Percentiles rank a stretch among this genome's conserved stretches.
phyloP scores from a whole-genome alignment of 2,329 filamentous ascomycete genomes.

The Neophaeococcomyces aloes region DNA sequence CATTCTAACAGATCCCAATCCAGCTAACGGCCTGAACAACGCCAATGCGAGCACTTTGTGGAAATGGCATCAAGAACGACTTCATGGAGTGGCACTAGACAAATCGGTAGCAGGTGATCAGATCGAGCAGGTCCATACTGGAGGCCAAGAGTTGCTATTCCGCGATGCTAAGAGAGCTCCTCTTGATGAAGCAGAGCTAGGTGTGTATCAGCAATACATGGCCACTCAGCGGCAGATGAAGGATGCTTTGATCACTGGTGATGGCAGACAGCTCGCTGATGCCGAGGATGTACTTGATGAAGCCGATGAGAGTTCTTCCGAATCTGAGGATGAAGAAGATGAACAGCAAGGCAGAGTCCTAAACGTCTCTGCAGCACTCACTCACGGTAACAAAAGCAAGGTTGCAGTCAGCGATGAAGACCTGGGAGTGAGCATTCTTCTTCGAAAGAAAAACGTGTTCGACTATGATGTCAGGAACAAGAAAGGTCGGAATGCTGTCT shows the following conservation, averaged over 20 bases:
- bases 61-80: conserved; percentile 64
- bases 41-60: conserved; percentile 52
- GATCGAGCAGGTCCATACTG: conserved; percentile 57
- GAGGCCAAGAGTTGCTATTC: conserved; percentile 52
- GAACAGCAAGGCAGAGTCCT: conserved; percentile 87
- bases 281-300: conserved; percentile 73
- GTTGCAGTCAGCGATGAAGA: conserved; percentile 80
- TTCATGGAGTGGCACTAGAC: conserved; percentile 53
- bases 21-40: conserved; percentile 15
- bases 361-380: conserved; percentile 76
- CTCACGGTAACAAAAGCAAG: conserved; percentile 75
- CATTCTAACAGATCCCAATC: conserved; percentile 62
- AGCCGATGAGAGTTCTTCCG: conserved; percentile 73
- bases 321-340: conserved; percentile 78
- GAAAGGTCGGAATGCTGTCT: conserved; percentile 84
- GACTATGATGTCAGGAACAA: conserved; percentile 89
- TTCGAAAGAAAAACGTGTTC: conserved; percentile 81
- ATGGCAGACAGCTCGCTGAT: conserved; percentile 32
- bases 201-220: conserved; percentile 82
- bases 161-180: conserved; percentile 52
- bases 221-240: conserved; percentile 80
- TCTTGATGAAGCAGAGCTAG: conserved; percentile 64
- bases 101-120: conserved; percentile 45
- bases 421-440: conserved; percentile 77
- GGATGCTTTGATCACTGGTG: conserved; percentile 62